These are phyloP conservation scores for Neonectria hederae DNA, from an alignment of 2,329 filamentous ascomycete genomes.

Conservation along the genomic window DNA sequence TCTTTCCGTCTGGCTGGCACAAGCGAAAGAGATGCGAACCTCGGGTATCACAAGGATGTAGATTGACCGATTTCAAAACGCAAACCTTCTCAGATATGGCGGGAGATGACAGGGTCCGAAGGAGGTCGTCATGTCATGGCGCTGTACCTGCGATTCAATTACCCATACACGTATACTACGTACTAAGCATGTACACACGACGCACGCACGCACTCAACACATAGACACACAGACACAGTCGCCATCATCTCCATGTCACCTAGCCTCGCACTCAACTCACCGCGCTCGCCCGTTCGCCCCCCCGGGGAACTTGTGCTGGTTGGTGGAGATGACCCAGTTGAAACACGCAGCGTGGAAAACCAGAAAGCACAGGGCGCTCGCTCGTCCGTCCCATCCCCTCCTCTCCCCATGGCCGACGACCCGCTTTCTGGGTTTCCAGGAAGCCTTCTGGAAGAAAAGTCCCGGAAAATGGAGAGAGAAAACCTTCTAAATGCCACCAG, in stretches of 20 bases:
- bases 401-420: constrained; percentile 2
- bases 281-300: constrained; percentile 1
- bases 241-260: not conserved
- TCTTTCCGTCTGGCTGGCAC: not conserved
- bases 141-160: constrained; percentile 8
- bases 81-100: not conserved
- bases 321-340: constrained; percentile 6
- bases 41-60: constrained; percentile 15
- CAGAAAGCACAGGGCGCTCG: constrained; percentile 9
- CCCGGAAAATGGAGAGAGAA: not conserved
- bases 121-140: not conserved
- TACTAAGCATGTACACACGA: no score
- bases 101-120: constrained; percentile 15
- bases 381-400: constrained; percentile 1
- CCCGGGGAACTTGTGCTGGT: constrained; percentile 7
- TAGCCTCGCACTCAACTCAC: constrained; percentile 3
- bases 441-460: constrained; percentile 19
- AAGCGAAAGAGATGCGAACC: not conserved
- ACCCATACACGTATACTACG: no score
- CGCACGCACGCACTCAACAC: not conserved
- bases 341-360: not conserved
- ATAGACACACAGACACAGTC: not conserved
- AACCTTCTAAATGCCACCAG: not conserved
- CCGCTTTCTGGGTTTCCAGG: constrained; percentile 18
- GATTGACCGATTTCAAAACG: not conserved